phyloP scores from a whole-genome alignment of 2,329 filamentous ascomycete genomes.

The Ceratocystis ficicola region DNA sequence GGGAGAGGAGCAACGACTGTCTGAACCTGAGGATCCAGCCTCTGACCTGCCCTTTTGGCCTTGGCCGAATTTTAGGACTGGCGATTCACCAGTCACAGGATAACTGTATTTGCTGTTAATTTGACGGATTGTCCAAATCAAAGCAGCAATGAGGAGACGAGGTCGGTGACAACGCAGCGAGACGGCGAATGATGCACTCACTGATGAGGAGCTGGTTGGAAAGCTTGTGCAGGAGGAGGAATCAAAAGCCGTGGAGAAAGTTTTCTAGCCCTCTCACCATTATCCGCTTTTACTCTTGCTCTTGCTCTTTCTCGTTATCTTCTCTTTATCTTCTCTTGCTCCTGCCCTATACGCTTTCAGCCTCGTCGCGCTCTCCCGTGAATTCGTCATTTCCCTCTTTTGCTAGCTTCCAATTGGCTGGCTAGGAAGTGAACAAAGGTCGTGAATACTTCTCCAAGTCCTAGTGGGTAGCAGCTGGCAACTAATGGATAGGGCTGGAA shows the following conservation, averaged over 20 bases:
- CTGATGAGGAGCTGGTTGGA: not conserved
- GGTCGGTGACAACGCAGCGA: not conserved
- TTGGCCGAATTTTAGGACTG: not conserved
- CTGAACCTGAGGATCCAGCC: too few species aligned
- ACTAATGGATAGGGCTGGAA: not conserved
- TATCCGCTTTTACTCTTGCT: not conserved
- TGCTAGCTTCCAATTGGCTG: not conserved
- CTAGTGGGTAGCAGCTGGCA: not conserved
- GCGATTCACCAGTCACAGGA: not conserved
- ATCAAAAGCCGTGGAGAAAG: not conserved
- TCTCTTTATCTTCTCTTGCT: not conserved
- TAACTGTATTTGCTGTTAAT: not conserved
- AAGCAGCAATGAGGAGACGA: not conserved
- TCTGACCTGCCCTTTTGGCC: not conserved
- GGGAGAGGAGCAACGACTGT: not conserved
- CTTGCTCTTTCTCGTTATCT: not conserved
- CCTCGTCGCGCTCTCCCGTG: not conserved
- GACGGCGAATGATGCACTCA: not conserved
- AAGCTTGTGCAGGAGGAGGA: constrained; percentile 10
- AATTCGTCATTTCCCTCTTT: not conserved
- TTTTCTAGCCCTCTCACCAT: not conserved
- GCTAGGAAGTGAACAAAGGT: not conserved
- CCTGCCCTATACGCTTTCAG: not conserved
- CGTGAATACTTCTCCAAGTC: constrained; percentile 2
- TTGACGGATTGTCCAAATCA: constrained; percentile 7